phyloP scores from a whole-genome alignment of 257 asterid genomes.

The Leptodermis oblonga region DNA sequence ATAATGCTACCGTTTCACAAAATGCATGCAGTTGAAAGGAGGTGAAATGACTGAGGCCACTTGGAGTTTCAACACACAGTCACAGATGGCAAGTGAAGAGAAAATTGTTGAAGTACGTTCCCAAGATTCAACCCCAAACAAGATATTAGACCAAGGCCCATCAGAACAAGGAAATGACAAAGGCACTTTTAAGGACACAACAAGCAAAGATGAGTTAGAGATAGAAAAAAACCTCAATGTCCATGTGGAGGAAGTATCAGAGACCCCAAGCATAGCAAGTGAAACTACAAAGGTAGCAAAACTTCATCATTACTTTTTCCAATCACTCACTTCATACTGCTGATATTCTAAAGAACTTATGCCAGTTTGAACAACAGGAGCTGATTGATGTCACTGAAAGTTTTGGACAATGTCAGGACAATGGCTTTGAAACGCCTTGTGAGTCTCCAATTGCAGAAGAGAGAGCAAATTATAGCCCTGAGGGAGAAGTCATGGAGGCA shows the following conservation, averaged over 20 bases:
- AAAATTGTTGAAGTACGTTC: background rate
- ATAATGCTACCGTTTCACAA: background rate
- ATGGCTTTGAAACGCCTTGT: slow-evolving; percentile 1
- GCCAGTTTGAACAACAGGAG: background rate
- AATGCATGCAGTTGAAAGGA: slow-evolving; percentile 1
- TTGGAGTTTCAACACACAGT: background rate
- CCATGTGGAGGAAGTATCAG: background rate
- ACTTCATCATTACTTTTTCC: background rate
- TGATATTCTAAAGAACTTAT: background rate
- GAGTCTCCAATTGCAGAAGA: slow-evolving; percentile 5
- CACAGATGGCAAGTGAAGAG: background rate
- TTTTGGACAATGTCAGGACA: background rate
- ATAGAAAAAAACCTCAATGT: slow-evolving; percentile 2
- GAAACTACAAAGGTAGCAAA: slow-evolving; percentile 8
- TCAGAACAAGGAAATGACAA: background rate
- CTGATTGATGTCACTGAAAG: slow-evolving; percentile 2
- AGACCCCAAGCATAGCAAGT: slow-evolving; percentile 4
- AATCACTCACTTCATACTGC: background rate
- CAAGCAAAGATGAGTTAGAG: background rate
- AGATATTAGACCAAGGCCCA: background rate
- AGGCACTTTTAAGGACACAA: background rate
- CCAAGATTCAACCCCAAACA: background rate
- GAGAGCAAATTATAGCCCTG: background rate
- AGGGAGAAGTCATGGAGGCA: slow-evolving; percentile 6
- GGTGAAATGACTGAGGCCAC: background rate